Base-by-base conservation (phyloP, 495 filamentous ascomycete genomes). In the Aspergillus bertholletiae region DNA sequence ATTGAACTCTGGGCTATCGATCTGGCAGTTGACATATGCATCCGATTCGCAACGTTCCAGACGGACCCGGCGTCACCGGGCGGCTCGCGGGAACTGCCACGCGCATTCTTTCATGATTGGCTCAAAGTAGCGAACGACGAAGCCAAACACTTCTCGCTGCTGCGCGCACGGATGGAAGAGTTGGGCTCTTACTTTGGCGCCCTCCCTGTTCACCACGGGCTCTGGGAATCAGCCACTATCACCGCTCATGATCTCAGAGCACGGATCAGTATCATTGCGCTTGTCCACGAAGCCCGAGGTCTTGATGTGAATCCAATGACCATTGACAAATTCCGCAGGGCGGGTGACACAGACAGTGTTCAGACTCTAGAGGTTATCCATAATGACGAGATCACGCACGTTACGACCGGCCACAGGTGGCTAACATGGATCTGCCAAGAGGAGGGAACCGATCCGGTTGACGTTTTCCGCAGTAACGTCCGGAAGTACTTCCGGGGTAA, bases 1-100 rank as follows among this genome's bases (percentile, higher is more conserved):
- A 80, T 81, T 32, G 78, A 81, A 56, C 67, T 74, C 11, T 81
- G 78, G 78, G 78, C 78, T 1, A 81, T 81, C 53, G 78, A 81
- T 47, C 65, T 81, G 13, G 78, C 78, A n/a, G 72, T 81, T 35
- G 78, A 81, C 57, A 79, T 81, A 50, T 78, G 77, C 47, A 70
- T 79, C 7, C 71, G 78, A 20, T 81, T 81, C 48, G 73, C 77
- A 26, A 66, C 73, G 9, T 81, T 81, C 52, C 74, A 71, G 15
- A 77, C 61, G 7, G 49, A 43, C 15, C 44, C 55, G 6, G 26
- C 17, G 22, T 18, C 71, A 5, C 57, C 66, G 21, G 56, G 64
- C 23, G 44, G 15, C 21, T 57, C 65, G 2, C 65, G 64, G 15
- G 56, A 67, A 20, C 51, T 81, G 26, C 78, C 78, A 0, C 73